Evolutionary conservation across 305 asterid species (phyloP).

Genomic region (Fraxinus floribunda): DNA sequence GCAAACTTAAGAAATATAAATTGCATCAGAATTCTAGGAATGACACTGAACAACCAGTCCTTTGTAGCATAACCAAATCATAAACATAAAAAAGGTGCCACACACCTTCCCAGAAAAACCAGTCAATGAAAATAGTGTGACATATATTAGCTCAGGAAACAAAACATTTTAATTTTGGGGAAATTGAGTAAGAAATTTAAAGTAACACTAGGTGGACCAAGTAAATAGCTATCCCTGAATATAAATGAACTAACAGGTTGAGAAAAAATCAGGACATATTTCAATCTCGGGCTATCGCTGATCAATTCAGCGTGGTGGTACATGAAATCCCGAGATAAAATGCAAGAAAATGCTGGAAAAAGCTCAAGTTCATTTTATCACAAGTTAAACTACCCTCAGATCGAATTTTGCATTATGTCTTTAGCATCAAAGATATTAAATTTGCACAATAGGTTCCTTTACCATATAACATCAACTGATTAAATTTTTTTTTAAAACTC

Average conservation of each 20-base stretch:
- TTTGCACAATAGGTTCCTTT: background rate
- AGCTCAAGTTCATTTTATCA: background rate
- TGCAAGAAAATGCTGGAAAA: background rate
- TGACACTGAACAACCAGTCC: background rate
- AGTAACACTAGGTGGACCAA: background rate
- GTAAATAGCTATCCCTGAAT: background rate
- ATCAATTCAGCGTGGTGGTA: background rate
- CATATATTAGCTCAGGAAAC: background rate
- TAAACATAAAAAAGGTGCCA: background rate
- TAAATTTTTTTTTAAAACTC: background rate
- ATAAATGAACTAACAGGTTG: background rate
- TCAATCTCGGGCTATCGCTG: background rate
- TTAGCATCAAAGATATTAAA: background rate
- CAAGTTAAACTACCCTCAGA: background rate
- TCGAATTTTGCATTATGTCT: background rate
- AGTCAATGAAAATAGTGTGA: background rate
- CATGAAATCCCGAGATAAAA: background rate
- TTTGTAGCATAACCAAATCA: background rate
- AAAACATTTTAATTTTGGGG: conserved; percentile 5
- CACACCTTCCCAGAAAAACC: background rate
- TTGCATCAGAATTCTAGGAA: conserved; percentile 1
- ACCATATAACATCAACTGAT: background rate
- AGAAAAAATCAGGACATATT: background rate
- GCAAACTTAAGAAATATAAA: conserved; percentile 46
- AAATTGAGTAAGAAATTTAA: background rate